Conservation (phyloP, 257 asterid species). For the Rubia yunnanensis region DNA sequence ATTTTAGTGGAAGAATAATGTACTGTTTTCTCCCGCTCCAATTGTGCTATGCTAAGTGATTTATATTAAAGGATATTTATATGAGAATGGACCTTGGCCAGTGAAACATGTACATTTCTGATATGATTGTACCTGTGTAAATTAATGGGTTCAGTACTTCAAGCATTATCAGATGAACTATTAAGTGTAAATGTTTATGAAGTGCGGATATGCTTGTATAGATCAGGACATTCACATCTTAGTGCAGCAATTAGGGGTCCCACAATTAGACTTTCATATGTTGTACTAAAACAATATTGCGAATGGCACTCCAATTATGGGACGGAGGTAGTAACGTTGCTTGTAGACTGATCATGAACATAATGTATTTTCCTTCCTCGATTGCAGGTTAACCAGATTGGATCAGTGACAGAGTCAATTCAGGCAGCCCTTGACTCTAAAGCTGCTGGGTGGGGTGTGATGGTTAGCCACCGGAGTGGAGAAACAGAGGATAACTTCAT, state of each 20-base stretch:
- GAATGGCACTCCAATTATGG: background rate
- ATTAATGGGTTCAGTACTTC: background rate
- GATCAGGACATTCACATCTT: background rate
- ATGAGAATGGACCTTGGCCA: background rate
- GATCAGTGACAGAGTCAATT: slow-evolving; percentile 92
- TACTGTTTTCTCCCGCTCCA: background rate
- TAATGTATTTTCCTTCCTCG: background rate
- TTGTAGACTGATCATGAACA: background rate
- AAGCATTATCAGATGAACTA: background rate
- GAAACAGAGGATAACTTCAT: slow-evolving; percentile 98
- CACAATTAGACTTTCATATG: background rate
- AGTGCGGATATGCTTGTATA: background rate
- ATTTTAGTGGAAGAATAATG: background rate
- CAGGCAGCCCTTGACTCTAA: slow-evolving; percentile 97
- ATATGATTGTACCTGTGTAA: background rate
- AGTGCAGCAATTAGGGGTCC: background rate
- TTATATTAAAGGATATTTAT: background rate
- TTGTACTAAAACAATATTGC: background rate
- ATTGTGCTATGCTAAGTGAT: background rate
- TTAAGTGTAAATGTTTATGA: background rate
- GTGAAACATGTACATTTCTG: background rate
- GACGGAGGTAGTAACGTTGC: background rate
- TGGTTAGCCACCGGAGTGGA: slow-evolving; percentile 99
- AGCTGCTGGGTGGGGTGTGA: slow-evolving; percentile 99
- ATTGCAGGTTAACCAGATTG: slow-evolving; percentile 94